phyloP scores from a whole-genome alignment of 257 asterid species.

The Przewalskia tangutica region DNA sequence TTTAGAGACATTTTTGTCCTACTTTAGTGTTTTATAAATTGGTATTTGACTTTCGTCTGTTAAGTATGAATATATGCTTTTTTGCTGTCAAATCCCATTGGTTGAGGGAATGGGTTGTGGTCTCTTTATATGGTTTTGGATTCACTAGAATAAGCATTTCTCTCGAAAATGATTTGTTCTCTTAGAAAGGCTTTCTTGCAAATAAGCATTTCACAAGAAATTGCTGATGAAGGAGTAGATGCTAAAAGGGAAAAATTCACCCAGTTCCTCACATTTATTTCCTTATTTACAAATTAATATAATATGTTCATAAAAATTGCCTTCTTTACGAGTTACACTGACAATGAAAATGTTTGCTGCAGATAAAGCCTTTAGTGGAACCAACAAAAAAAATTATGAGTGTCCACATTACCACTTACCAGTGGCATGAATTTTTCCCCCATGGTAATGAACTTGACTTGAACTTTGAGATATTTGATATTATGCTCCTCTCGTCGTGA shows the following conservation, averaged over 20 bases:
- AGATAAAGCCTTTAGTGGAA: slow-evolving; percentile 80
- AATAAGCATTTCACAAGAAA: neutral
- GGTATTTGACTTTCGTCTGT: neutral
- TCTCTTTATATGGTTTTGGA: neutral
- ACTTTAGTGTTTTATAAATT: neutral
- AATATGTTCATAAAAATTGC: neutral
- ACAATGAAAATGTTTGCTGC: slow-evolving; percentile 15
- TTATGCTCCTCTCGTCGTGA: neutral
- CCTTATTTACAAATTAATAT: neutral
- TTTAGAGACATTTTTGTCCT: neutral
- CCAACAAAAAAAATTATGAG: slow-evolving; percentile 80
- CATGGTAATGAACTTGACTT: slow-evolving; percentile 41
- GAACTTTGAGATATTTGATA: neutral
- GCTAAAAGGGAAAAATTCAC: neutral
- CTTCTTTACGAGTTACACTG: neutral
- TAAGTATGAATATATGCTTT: neutral
- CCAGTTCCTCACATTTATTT: neutral
- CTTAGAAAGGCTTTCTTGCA: neutral
- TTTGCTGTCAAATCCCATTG: neutral
- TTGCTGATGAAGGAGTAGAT: neutral
- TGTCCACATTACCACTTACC: slow-evolving; percentile 52
- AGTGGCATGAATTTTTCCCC: slow-evolving; percentile 98
- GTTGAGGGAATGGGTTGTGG: neutral
- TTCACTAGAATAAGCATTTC: neutral
- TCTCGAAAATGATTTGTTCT: neutral